Evolutionary conservation across 345 rosid genomes (phyloP), one percentile per base, ranked within the genome.

Genomic region (Cardamine occulta): DNA sequence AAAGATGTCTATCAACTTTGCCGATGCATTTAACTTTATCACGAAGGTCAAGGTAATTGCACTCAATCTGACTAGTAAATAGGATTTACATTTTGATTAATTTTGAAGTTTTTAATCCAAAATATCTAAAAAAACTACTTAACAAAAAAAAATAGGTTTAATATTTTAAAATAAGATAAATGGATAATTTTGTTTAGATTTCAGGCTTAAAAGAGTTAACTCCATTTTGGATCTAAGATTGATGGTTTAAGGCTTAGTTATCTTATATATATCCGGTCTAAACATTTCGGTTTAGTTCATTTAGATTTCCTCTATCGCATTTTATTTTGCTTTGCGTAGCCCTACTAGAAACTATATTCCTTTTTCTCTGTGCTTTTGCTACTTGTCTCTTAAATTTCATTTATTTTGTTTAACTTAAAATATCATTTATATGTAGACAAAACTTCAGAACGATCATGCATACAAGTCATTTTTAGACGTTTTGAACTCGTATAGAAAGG

Each of bases 401-500:
- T 8, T 7, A 8, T 28, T 45, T 7, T 13, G 18, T 7, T n/a
- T 2, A 26, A 26, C 35, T 26, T 14, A 6, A 54, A 26, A 10
- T 54, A 10, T 29, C 49, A 64, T 74, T 26, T 51, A 68, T 61
- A 19, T 80, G 55, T 83, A 93, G 98, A 82, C 83, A 70, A 88
- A 93, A 55, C 89, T 93, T 84, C 85, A 85, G 63, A 84, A 84
- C 8, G 89, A 89, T 68, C 86, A 64, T 70, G 89, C 83, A 57
- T 93, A 88, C 80, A 84, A 90, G 24, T 84, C 97, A 44, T 90
- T 93, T 75, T 80, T 93, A 72, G 91, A 89, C 81, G 80, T 88
- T 79, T 81, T 93, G 77, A 85, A 88, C 68, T 78, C 85, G 88
- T 90, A 88, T 68, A 80, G 84, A 76, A 89, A 79, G 79, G 93